Conservation (phyloP, 208 protist species). For the Acanthamoeba castellanii region DNA sequence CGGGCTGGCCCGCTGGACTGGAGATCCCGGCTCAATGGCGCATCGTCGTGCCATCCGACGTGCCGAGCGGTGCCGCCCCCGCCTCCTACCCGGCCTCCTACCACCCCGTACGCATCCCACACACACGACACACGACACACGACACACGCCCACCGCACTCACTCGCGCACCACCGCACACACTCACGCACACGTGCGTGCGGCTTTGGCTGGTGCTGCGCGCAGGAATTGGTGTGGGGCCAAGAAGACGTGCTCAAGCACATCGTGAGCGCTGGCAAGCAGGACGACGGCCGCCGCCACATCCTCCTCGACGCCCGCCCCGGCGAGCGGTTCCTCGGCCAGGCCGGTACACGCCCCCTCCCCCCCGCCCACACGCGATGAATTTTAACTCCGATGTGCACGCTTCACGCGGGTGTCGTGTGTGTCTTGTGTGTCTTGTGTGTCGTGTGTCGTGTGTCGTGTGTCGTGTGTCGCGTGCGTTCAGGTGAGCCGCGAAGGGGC, state of each 20-base stretch:
- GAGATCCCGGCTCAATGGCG: not conserved
- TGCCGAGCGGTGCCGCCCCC: not conserved
- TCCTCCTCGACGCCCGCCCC: not conserved
- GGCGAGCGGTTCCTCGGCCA: not conserved
- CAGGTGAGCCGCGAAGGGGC: not conserved
- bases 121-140: too few species aligned
- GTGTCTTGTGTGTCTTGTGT: too few species aligned
- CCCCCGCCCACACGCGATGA: too few species aligned
- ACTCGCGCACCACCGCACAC: too few species aligned
- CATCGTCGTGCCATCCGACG: not conserved
- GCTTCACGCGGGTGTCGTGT: too few species aligned
- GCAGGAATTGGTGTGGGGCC: not conserved
- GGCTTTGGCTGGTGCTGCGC: too few species aligned
- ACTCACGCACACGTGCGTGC: too few species aligned
- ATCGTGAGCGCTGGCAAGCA: not conserved
- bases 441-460: too few species aligned
- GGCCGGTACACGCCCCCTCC: not conserved
- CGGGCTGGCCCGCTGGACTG: not conserved
- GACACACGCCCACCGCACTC: too few species aligned
- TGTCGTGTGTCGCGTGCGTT: not conserved
- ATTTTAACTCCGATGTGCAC: too few species aligned
- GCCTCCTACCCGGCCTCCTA: not conserved
- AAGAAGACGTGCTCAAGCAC: not conserved
- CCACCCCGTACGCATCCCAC: not conserved
- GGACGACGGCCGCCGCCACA: not conserved